Evolutionary conservation across 225 moss, liverwort and hornwort genomes (phyloP).

Genomic region (Polytrichum commune): DNA sequence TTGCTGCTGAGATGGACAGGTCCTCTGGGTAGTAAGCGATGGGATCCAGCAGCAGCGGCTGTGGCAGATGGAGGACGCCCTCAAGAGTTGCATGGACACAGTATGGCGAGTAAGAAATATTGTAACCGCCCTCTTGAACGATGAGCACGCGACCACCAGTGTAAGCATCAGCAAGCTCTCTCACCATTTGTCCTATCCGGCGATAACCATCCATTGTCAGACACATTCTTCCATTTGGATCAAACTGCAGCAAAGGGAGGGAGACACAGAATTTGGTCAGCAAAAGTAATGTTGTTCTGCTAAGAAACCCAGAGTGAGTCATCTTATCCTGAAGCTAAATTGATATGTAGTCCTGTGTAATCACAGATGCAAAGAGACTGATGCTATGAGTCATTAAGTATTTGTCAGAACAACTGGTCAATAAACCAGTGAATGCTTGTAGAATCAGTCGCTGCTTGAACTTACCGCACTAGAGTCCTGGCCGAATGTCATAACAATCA

Average conservation of each 20-base stretch:
- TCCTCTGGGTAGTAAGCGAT: constrained; percentile 51
- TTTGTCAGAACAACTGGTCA: neutral
- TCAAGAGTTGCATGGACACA: constrained; percentile 64
- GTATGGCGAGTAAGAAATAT: constrained; percentile 56
- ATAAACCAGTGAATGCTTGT: neutral
- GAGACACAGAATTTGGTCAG: neutral
- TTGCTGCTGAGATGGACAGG: constrained; percentile 26
- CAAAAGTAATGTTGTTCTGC: neutral
- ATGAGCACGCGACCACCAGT: constrained; percentile 52
- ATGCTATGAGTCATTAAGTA: no score
- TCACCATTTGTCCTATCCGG: constrained; percentile 46
- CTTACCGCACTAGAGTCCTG: constrained; percentile 71
- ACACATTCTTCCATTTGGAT: constrained; percentile 70
- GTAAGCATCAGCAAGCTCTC: constrained; percentile 46
- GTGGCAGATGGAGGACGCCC: constrained; percentile 56
- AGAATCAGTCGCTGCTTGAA: neutral
- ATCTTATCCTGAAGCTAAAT: neutral
- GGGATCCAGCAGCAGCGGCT: constrained; percentile 47
- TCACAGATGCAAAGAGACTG: neutral
- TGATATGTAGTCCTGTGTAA: no score
- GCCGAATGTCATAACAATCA: constrained; percentile 59
- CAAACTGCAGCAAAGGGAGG: constrained; percentile 43
- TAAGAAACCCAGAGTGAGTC: neutral
- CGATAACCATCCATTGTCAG: constrained; percentile 73
- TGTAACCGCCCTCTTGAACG: constrained; percentile 74